Percentiles rank a stretch among this genome's conserved stretches.
Conservation (phyloP, 139 green algal genomes). For the Gonium pectorale region DNA sequence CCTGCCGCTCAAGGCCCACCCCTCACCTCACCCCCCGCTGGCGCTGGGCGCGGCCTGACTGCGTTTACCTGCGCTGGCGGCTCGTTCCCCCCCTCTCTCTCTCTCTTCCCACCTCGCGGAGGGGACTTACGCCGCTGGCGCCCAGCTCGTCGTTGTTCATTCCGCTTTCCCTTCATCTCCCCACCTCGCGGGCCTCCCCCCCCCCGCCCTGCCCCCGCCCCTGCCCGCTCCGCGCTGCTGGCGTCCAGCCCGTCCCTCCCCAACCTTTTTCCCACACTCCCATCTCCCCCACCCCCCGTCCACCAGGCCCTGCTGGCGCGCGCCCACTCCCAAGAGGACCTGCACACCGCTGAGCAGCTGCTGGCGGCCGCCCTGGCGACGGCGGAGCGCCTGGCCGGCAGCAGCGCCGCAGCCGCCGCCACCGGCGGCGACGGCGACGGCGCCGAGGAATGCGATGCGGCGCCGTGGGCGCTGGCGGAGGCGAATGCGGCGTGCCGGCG, state of each 20-base stretch:
- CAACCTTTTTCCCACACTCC: neutral
- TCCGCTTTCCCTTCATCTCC: too few species aligned
- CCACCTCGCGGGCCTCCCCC: too few species aligned
- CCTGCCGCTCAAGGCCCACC: too few species aligned
- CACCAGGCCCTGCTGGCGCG: constrained; percentile 19
- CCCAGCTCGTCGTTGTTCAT: too few species aligned
- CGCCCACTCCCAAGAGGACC: neutral
- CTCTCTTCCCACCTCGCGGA: too few species aligned
- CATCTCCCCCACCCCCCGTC: neutral
- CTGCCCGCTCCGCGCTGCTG: too few species aligned
- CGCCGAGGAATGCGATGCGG: neutral
- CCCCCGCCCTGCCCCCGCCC: too few species aligned
- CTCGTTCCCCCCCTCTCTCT: too few species aligned
- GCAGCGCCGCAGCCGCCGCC: neutral
- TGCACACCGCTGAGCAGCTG: constrained; percentile 32
- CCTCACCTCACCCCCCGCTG: too few species aligned
- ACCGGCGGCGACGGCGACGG: neutral
- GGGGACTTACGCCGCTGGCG: too few species aligned
- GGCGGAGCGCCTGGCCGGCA: constrained; percentile 23
- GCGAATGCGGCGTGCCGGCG: constrained; percentile 46
- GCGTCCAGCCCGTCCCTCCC: neutral
- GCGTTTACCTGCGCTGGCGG: too few species aligned
- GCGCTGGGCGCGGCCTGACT: too few species aligned
- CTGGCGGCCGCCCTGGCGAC: constrained; percentile 12
- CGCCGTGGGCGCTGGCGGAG: constrained; percentile 9